A percentile compares a stretch with the other conserved stretches of the same genome.
Evolutionary conservation across 2,329 filamentous ascomycete species (phyloP).

Genomic region (Mycosphaerelloides madeirae): DNA sequence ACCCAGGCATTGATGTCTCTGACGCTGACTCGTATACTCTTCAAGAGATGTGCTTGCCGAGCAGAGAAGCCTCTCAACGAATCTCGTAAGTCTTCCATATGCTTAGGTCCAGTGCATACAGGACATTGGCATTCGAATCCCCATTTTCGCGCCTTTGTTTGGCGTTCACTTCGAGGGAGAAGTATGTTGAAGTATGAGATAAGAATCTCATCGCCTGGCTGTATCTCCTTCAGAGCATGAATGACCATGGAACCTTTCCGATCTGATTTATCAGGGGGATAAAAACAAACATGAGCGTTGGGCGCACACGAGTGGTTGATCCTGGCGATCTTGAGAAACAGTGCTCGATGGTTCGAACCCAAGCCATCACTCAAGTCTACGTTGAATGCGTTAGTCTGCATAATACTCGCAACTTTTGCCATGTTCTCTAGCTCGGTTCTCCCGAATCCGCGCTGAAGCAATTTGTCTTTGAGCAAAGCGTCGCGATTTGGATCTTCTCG

Average conservation of each 20-base stretch:
- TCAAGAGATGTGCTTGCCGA: slow-evolving; percentile 7
- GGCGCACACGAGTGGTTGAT: slow-evolving; percentile 23
- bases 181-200: slow-evolving; percentile 24
- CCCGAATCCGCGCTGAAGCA: slow-evolving; percentile 15
- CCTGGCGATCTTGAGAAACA: slow-evolving; percentile 19
- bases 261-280: slow-evolving; percentile 3
- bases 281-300: slow-evolving; percentile 24
- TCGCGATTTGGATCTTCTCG: slow-evolving; percentile 12
- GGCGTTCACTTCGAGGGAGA: slow-evolving; percentile 15
- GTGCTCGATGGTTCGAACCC: slow-evolving; percentile 17
- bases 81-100: slow-evolving; percentile 9
- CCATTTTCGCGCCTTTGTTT: slow-evolving; percentile 19
- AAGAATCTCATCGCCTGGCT: slow-evolving; percentile 17
- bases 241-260: slow-evolving; percentile 16
- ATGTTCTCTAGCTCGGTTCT: slow-evolving; percentile 8
- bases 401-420: slow-evolving; percentile 19
- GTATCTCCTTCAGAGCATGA: slow-evolving; percentile 14
- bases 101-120: slow-evolving; percentile 14
- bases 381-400: slow-evolving; percentile 26
- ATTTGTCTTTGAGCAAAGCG: slow-evolving; percentile 16
- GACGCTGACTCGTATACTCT: slow-evolving; percentile 1
- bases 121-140: slow-evolving; percentile 19
- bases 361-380: slow-evolving; percentile 17
- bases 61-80: slow-evolving; percentile 12
- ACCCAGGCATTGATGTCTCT: slow-evolving; percentile 11